phyloP scores from a whole-genome alignment of 495 filamentous ascomycete species.

The Pyrenula aspistea region DNA sequence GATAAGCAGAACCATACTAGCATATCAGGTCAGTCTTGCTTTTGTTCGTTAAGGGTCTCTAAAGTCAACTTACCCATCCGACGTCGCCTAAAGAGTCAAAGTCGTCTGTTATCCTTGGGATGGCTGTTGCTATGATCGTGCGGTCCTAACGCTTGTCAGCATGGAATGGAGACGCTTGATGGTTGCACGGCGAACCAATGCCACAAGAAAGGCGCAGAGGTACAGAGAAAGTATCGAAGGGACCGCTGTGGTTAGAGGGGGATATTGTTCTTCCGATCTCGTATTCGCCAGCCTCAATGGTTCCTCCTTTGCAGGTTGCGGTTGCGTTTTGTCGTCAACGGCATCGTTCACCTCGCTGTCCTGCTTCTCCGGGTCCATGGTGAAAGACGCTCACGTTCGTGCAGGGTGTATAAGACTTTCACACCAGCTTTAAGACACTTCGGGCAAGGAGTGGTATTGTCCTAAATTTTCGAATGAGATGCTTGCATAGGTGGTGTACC shows the following conservation, averaged over 20 bases:
- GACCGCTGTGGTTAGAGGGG: slow-evolving; percentile 5
- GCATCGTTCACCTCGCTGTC: not conserved
- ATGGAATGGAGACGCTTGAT: not conserved
- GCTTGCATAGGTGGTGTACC: too few relatives aligned
- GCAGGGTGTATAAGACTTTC: too few relatives aligned
- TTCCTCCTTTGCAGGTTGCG: not conserved
- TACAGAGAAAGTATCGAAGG: slow-evolving; percentile 18
- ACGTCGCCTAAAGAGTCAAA: slow-evolving; percentile 31
- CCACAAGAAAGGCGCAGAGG: slow-evolving; percentile 21
- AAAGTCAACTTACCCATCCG: slow-evolving; percentile 17
- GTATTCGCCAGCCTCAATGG: not conserved
- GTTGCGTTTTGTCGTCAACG: not conserved
- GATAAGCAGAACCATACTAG: slow-evolving; percentile 43
- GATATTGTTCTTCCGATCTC: slow-evolving; percentile 10
- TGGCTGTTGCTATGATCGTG: slow-evolving; percentile 15
- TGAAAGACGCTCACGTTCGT: too few relatives aligned
- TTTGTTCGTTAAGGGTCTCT: not conserved
- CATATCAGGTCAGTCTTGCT: slow-evolving; percentile 35
- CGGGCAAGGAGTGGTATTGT: too few relatives aligned
- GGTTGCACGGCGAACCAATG: slow-evolving; percentile 11
- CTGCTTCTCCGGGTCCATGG: not conserved
- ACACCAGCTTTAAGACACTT: too few relatives aligned
- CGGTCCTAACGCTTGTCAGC: slow-evolving; percentile 6
- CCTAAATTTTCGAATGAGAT: too few relatives aligned
- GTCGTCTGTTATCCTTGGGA: slow-evolving; percentile 34